phyloP scores from a whole-genome alignment of 768 basidiomycete species.

The Arthromyces matolae region DNA sequence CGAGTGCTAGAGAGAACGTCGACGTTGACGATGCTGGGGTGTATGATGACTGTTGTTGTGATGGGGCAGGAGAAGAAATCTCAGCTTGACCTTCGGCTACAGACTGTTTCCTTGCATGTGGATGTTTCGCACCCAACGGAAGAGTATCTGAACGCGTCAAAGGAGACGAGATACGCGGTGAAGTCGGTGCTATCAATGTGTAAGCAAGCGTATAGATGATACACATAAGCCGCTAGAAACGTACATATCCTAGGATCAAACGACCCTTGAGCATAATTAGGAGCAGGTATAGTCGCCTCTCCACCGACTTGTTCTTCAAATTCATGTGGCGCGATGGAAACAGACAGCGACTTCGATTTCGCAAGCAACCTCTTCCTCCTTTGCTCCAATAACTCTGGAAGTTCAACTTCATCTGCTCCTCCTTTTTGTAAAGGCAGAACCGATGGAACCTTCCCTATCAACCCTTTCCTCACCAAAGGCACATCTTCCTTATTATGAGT shows the following conservation, averaged over 20 bases:
- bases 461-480: constrained; percentile 44
- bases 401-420: constrained; percentile 15
- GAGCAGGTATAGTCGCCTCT: constrained; percentile 20
- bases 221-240: constrained; percentile 13
- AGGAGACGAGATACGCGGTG: constrained; percentile 39
- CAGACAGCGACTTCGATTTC: constrained; percentile 67
- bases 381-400: constrained; percentile 50
- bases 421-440: background rate
- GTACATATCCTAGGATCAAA: constrained; percentile 20
- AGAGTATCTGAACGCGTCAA: constrained; percentile 50
- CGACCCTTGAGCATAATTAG: constrained; percentile 26
- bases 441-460: constrained; percentile 45
- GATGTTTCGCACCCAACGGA: constrained; percentile 57
- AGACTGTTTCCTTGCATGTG: constrained; percentile 76
- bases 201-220: constrained; percentile 1
- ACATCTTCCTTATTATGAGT: constrained; percentile 20
- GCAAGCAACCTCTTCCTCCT: constrained; percentile 49
- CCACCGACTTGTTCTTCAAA: constrained; percentile 34
- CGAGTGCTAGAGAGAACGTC: constrained; percentile 44
- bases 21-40: constrained; percentile 42
- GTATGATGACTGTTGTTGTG: constrained; percentile 28
- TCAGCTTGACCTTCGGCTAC: constrained; percentile 48
- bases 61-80: constrained; percentile 28
- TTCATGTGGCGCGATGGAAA: constrained; percentile 54
- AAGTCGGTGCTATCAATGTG: constrained; percentile 24